These are phyloP conservation scores for Rhodocollybia butyracea DNA, from an alignment of 768 basidiomycete species.

Conservation along the genomic window DNA sequence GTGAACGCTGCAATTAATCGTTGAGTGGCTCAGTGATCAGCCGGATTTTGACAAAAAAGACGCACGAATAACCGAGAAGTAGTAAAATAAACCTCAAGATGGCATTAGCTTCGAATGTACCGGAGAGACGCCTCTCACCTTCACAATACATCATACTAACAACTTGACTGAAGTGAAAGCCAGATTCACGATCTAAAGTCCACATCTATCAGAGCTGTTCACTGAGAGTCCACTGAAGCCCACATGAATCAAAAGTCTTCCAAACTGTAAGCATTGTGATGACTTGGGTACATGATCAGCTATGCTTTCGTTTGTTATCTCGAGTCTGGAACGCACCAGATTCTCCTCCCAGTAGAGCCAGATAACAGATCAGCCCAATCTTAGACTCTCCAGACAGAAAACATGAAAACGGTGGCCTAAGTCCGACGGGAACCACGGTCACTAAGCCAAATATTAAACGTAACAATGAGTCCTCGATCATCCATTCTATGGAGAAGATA, in stretches of 20 bases:
- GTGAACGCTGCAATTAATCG: background rate
- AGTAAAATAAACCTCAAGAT: background rate
- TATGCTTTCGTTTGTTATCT: background rate
- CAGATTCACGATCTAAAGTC: background rate
- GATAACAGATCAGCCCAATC: background rate
- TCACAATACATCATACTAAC: background rate
- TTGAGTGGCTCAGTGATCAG: background rate
- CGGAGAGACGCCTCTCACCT: background rate
- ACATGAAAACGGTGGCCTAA: background rate
- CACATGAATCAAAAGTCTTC: slow-evolving; percentile 1
- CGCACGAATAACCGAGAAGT: background rate
- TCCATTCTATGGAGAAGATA: too few relatives aligned
- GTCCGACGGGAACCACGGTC: background rate
- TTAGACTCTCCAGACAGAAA: background rate
- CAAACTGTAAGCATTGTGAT: background rate
- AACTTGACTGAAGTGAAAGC: background rate
- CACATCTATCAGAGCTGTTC: background rate
- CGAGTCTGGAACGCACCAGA: background rate
- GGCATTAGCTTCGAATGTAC: background rate
- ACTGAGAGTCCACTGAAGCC: background rate
- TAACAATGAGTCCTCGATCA: too few relatives aligned
- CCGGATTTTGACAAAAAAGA: background rate
- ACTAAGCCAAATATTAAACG: too few relatives aligned
- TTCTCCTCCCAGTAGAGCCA: background rate
- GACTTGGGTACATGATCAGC: background rate